These are phyloP conservation scores for Metschnikowia santaceciliae DNA, from an alignment of 805 yeast species.

Conservation along the genomic window DNA sequence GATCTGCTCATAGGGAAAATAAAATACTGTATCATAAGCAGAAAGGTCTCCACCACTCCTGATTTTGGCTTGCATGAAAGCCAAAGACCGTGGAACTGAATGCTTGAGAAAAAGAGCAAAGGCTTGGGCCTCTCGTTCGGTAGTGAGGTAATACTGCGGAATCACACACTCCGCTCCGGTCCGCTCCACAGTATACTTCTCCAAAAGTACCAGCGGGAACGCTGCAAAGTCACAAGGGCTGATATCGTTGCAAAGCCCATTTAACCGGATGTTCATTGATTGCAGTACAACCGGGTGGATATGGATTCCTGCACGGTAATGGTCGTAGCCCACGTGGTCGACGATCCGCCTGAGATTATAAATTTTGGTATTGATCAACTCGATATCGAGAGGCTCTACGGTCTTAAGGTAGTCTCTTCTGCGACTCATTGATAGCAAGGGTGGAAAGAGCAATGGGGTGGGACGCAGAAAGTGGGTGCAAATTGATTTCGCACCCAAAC, in stretches of 20 bases:
- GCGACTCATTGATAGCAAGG: constrained; percentile 9
- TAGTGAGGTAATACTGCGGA: constrained; percentile 11
- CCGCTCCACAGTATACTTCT: constrained; percentile 5
- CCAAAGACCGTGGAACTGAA: neutral
- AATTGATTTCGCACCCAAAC: neutral
- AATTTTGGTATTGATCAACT: constrained; percentile 10
- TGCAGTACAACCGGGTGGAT: neutral
- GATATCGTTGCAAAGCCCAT: constrained; percentile 7
- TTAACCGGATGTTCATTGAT: constrained; percentile 3
- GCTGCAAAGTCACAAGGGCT: constrained; percentile 11
- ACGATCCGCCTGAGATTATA: constrained; percentile 6
- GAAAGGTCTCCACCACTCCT: neutral
- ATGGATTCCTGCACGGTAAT: constrained; percentile 11
- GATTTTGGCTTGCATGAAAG: constrained; percentile 1
- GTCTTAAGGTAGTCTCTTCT: constrained; percentile 6
- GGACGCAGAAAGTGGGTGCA: constrained; percentile 1
- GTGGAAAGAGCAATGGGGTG: constrained; percentile 3
- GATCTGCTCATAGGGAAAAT: neutral
- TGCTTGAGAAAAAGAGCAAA: neutral
- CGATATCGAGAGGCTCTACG: constrained; percentile 9
- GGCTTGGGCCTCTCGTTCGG: constrained; percentile 6
- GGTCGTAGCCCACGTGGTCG: constrained; percentile 10
- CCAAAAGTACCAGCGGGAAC: constrained; percentile 10
- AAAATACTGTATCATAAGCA: neutral
- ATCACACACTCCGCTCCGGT: constrained; percentile 7